Conservation (phyloP, 140 eudicot species). For the Bidens hawaiensis region DNA sequence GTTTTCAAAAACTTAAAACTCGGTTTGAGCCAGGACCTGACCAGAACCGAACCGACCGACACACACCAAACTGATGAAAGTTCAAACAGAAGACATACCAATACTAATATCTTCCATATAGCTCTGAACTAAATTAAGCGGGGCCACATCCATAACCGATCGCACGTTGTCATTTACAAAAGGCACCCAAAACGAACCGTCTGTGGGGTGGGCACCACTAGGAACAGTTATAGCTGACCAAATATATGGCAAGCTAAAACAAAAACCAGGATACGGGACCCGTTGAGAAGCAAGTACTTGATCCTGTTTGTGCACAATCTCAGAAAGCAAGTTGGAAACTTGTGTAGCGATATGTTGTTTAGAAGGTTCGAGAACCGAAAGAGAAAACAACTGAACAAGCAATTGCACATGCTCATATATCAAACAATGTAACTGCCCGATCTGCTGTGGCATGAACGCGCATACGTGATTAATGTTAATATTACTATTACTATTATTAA, state of each 20-base stretch:
- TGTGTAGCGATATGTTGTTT: constrained; percentile 50
- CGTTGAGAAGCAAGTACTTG: constrained; percentile 50
- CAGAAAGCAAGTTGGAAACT: constrained; percentile 48
- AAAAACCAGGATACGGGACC: constrained; percentile 53
- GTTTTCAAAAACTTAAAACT: too few relatives aligned
- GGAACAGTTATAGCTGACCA: constrained; percentile 42
- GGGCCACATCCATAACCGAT: constrained; percentile 86
- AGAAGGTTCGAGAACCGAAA: constrained; percentile 70
- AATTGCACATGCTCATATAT: constrained; percentile 90
- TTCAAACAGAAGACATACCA: constrained; percentile 41
- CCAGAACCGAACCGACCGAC: too few relatives aligned
- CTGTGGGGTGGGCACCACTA: constrained; percentile 4
- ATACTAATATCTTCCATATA: constrained; percentile 65
- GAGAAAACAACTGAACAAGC: constrained; percentile 78
- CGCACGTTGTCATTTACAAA: constrained; percentile 46
- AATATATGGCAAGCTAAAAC: constrained; percentile 49
- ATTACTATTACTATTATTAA: too few relatives aligned
- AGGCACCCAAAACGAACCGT: constrained; percentile 55
- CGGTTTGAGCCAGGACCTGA: too few relatives aligned
- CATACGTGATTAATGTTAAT: constrained; percentile 20
- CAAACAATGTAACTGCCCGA: constrained; percentile 87
- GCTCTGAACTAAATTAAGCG: constrained; percentile 62
- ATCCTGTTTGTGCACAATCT: constrained; percentile 61
- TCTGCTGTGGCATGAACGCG: constrained; percentile 76
- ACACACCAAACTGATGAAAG: constrained; percentile 5